phyloP scores from a whole-genome alignment of 257 asterid genomes.

The Thymus quinquecostatus region DNA sequence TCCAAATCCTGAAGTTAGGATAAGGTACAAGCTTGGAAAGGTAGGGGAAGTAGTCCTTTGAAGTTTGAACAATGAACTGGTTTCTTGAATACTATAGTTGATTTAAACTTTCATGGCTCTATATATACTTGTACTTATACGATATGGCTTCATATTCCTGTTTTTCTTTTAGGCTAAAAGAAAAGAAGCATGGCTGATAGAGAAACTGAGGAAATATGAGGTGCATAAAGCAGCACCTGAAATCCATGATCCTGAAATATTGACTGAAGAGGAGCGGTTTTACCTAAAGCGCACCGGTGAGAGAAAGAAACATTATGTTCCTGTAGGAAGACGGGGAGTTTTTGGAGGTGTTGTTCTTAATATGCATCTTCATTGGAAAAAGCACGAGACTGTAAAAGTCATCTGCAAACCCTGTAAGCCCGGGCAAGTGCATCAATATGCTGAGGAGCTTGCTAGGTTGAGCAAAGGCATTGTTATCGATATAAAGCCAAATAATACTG shows the following conservation, averaged over 20 bases:
- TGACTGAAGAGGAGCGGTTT: constrained; percentile 94
- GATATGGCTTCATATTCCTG: neutral
- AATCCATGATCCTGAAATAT: constrained; percentile 84
- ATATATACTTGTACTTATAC: neutral
- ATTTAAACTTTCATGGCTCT: neutral
- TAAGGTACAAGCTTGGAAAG: constrained; percentile 93
- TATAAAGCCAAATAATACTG: constrained; percentile 67
- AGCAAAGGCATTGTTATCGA: constrained; percentile 84
- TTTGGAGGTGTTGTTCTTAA: constrained; percentile 97
- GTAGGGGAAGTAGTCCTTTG: constrained; percentile 38
- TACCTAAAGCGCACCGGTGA: constrained; percentile 90
- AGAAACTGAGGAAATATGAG: constrained; percentile 81
- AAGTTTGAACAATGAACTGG: neutral
- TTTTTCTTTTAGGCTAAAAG: constrained; percentile 69
- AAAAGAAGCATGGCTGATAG: constrained; percentile 93
- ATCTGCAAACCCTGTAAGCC: constrained; percentile 90
- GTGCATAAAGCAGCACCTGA: constrained; percentile 68
- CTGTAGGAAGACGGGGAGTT: constrained; percentile 93
- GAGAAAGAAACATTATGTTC: constrained; percentile 87
- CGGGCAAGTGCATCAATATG: constrained; percentile 81
- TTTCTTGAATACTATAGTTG: constrained; percentile 3
- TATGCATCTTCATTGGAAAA: constrained; percentile 99
- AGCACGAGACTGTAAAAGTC: constrained; percentile 89
- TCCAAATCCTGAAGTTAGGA: constrained; percentile 94
- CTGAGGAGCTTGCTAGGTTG: constrained; percentile 82